Conservation (phyloP, 495 filamentous ascomycete genomes). For the Xylaria acuta region DNA sequence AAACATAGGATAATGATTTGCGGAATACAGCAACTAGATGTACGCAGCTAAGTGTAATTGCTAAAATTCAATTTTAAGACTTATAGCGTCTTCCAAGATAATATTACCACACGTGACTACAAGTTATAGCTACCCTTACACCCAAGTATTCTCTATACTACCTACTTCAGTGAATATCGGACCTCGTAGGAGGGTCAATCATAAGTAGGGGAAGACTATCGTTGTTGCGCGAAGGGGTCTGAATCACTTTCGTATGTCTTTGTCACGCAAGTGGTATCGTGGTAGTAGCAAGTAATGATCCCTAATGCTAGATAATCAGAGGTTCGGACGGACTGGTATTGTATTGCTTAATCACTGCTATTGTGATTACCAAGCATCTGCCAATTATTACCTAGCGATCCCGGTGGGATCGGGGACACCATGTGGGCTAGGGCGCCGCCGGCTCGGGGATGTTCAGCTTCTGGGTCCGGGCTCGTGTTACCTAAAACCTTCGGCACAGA, state of each 20-base stretch:
- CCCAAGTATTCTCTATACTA: background rate
- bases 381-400: background rate
- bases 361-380: conserved; percentile 10
- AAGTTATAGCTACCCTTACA: background rate
- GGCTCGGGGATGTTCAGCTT: background rate
- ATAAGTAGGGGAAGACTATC: background rate
- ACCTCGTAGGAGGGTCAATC: background rate
- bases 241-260: background rate
- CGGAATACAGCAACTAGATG: background rate
- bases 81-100: background rate
- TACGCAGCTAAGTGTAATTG: background rate
- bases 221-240: background rate
- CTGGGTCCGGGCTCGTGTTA: background rate
- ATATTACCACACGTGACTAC: background rate
- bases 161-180: background rate
- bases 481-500: background rate
- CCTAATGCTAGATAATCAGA: background rate
- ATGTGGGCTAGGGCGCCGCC: background rate
- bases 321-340: background rate
- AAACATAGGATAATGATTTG: too few species aligned
- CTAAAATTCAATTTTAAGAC: background rate
- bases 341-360: conserved; percentile 3
- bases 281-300: background rate
- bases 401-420: background rate
- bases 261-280: background rate